Evolutionary conservation across 768 basidiomycete genomes (phyloP).

Genomic region (Gelatoporia subvermispora): DNA sequence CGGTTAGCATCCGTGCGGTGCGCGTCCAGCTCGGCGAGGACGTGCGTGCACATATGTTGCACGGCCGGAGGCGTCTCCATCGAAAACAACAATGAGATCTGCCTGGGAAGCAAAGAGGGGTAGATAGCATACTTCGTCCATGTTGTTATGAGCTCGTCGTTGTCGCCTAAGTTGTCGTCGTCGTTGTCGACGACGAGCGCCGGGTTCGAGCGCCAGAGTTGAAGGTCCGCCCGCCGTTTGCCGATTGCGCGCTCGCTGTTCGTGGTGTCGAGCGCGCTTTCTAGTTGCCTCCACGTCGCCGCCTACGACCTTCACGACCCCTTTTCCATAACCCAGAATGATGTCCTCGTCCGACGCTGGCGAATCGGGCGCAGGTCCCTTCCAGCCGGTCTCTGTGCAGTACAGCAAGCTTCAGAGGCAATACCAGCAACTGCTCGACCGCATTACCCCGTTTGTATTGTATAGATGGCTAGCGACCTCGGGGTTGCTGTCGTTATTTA

Average conservation of each 20-base stretch:
- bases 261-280: not conserved
- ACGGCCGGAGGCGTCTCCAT: constrained; percentile 31
- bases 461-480: constrained; percentile 83
- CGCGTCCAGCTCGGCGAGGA: constrained; percentile 29
- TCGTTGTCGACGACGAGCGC: not conserved
- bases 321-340: constrained; percentile 10
- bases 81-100: not conserved
- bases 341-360: constrained; percentile 22
- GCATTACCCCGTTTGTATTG: constrained; percentile 85
- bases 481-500: constrained; percentile 68
- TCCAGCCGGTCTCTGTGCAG: constrained; percentile 24
- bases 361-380: constrained; percentile 16
- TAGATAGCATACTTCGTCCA: too few relatives aligned
- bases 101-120: too few relatives aligned
- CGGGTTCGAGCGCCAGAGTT: not conserved
- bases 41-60: constrained; percentile 32
- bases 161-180: too few relatives aligned
- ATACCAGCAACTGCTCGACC: constrained; percentile 88
- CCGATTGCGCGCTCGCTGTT: constrained; percentile 1
- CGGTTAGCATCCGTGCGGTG: constrained; percentile 20
- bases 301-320: not conserved
- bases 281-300: not conserved
- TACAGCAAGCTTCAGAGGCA: constrained; percentile 59
- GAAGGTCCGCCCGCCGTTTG: constrained; percentile 11
- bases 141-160: too few relatives aligned